Base-by-base conservation (phyloP, 345 rosid species). In the Diplotaxis tenuifolia region DNA sequence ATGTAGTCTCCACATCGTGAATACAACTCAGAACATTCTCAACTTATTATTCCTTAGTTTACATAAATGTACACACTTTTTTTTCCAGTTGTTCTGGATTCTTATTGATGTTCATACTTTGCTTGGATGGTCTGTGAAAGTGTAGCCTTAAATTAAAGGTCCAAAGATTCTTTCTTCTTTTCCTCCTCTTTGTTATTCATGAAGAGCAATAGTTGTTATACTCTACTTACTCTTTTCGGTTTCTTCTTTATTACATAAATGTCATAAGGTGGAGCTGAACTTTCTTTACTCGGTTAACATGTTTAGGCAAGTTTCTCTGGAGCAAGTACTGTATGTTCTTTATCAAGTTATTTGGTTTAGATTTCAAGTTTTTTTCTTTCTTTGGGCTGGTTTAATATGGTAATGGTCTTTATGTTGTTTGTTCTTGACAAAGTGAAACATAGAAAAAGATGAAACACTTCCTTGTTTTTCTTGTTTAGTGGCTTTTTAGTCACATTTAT, bases 81-180 rank as follows among this genome's bases (percentile, higher is more conserved):
- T n/a, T 8, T 34, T n/a, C 6, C 2, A 2, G 22, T 32, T 63
- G 14, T 19, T 64, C 68, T 57, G 61, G 10, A 60, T 31, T 47
- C n/a, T 60, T 21, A 19, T 20, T 25, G 7, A 31, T 52, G 63
- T 42, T 73, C 65, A 81, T 83, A 81, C 88, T 58, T 85, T 85
- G 74, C 84, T 83, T 83, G 76, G 19, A 59, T 65, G 76, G 59
- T 71, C 59, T 66, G 68, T 56, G 61, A 78, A 80, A 80, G 78
- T 36, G 31, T n/a, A n/a, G n/a, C n/a, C n/a, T n/a, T n/a, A n/a
- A n/a, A n/a, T n/a, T n/a, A n/a, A n/a, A n/a, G n/a, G n/a, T n/a
- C n/a, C n/a, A n/a, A 76, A 64, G 79, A 70, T 70, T 70, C 71
- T 56, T 42, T 62, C 5, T 62, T 69, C 42, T n/a, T n/a, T n/a